phyloP scores from a whole-genome alignment of 179 eudicot genomes.

The Carnegiea gigantea region DNA sequence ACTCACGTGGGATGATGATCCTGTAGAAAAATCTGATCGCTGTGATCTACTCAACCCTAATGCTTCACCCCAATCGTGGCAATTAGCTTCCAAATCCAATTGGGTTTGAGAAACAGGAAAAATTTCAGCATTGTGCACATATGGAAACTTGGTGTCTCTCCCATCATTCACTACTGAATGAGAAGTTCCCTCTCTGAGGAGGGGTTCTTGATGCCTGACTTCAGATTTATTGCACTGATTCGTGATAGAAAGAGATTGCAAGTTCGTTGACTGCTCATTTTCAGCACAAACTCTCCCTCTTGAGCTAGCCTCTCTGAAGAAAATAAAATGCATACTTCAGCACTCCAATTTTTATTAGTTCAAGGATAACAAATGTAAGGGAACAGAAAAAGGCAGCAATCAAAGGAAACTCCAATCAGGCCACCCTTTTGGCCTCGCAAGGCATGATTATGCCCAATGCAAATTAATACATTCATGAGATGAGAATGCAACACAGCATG shows the following conservation, averaged over 20 bases:
- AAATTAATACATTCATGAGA: neutral
- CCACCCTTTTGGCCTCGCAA: too few species aligned
- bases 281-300: slow-evolving; percentile 35
- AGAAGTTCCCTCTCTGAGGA: slow-evolving; percentile 20
- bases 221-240: slow-evolving; percentile 11
- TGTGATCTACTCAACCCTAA: slow-evolving; percentile 33
- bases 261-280: slow-evolving; percentile 32
- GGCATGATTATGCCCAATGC: neutral
- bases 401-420: neutral
- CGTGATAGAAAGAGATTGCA: slow-evolving; percentile 30
- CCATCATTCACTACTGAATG: slow-evolving; percentile 14
- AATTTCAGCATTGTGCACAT: slow-evolving; percentile 17
- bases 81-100: slow-evolving; percentile 23
- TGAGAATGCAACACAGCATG: neutral
- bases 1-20: slow-evolving; percentile 33
- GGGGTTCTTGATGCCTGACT: slow-evolving; percentile 2
- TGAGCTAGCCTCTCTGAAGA: slow-evolving; percentile 46
- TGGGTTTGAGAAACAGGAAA: slow-evolving; percentile 13
- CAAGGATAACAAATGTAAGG: neutral
- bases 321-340: slow-evolving; percentile 13
- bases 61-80: slow-evolving; percentile 26
- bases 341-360: neutral
- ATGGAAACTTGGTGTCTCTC: slow-evolving; percentile 8
- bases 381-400: neutral
- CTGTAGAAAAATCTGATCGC: slow-evolving; percentile 34